These are phyloP conservation scores for Alternaria postmessia DNA, from an alignment of 2,329 filamentous ascomycete genomes.

Conservation along the genomic window DNA sequence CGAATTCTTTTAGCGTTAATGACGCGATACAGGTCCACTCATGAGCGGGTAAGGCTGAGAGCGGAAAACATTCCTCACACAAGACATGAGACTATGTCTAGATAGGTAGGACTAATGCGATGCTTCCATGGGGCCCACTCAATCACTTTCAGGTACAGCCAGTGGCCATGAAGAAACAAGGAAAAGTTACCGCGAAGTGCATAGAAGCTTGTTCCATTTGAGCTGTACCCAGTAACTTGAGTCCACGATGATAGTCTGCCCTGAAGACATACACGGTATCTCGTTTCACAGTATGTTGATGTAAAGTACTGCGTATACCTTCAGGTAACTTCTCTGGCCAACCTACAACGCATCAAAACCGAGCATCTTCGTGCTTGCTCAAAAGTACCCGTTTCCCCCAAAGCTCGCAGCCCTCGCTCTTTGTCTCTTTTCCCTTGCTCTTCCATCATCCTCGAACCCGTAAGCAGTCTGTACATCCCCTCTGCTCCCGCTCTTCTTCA, in stretches of 20 bases:
- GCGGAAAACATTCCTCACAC: neutral
- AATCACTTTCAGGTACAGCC: neutral
- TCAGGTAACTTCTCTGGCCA: neutral
- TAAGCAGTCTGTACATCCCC: constrained; percentile 26
- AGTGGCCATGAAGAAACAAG: neutral
- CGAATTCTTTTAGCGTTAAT: constrained; percentile 38
- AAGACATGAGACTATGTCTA: neutral
- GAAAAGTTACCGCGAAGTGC: neutral
- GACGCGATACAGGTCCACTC: constrained; percentile 31
- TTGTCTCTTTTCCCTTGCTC: constrained; percentile 10
- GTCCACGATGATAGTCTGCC: neutral
- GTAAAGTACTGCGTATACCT: neutral
- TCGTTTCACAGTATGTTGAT: neutral
- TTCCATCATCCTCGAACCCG: constrained; percentile 19
- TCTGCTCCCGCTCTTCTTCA: constrained; percentile 36
- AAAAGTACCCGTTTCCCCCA: constrained; percentile 23
- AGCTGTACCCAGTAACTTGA: neutral
- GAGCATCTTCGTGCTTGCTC: neutral
- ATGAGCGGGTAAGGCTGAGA: constrained; percentile 23
- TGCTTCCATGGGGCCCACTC: neutral
- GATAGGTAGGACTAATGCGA: neutral
- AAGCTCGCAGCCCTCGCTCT: constrained; percentile 42
- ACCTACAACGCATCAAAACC: neutral
- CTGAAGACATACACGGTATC: neutral
- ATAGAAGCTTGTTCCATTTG: neutral